Evolutionary conservation across 2,329 filamentous ascomycete genomes (phyloP).

Genomic region (Xylariaceae sp.): DNA sequence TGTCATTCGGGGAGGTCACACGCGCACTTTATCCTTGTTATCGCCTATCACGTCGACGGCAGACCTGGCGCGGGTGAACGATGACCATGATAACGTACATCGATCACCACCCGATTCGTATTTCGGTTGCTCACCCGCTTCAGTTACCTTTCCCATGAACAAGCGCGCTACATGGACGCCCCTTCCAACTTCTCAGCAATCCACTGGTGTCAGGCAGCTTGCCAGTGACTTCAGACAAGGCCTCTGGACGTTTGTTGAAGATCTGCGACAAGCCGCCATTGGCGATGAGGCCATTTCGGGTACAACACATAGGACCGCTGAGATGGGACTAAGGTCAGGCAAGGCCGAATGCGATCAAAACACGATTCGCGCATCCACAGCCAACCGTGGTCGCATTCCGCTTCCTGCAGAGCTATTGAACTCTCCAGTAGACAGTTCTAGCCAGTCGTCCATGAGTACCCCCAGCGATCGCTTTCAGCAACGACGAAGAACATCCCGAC

Average conservation of each 20-base stretch:
- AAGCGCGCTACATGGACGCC: conserved; percentile 60
- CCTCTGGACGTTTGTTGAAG: conserved; percentile 90
- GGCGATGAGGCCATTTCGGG: conserved; percentile 81
- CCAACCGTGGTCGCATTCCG: conserved; percentile 39
- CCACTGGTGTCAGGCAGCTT: conserved; percentile 62
- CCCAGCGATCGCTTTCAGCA: conserved; percentile 29
- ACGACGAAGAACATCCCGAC: conserved; percentile 30
- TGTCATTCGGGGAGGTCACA: conserved; percentile 63
- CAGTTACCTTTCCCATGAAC: conserved; percentile 37
- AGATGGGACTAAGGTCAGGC: conserved; percentile 26
- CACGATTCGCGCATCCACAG: conserved; percentile 42
- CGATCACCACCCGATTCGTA: conserved; percentile 32
- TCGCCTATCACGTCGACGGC: conserved; percentile 56
- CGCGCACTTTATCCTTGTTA: conserved; percentile 68
- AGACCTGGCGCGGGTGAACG: conserved; percentile 38
- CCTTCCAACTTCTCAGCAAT: conserved; percentile 40
- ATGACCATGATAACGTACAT: conserved; percentile 42
- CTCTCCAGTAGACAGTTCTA: conserved; percentile 31
- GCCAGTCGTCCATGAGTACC: conserved; percentile 30
- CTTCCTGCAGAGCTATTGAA: conserved; percentile 38
- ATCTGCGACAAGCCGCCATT: conserved; percentile 90
- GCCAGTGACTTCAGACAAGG: conserved; percentile 86
- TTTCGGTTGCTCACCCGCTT: conserved; percentile 30
- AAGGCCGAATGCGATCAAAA: conserved; percentile 38
- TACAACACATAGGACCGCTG: conserved; percentile 34